Base-by-base conservation (phyloP, 78 protist genomes). In the Dictyostelium citrinum region DNA sequence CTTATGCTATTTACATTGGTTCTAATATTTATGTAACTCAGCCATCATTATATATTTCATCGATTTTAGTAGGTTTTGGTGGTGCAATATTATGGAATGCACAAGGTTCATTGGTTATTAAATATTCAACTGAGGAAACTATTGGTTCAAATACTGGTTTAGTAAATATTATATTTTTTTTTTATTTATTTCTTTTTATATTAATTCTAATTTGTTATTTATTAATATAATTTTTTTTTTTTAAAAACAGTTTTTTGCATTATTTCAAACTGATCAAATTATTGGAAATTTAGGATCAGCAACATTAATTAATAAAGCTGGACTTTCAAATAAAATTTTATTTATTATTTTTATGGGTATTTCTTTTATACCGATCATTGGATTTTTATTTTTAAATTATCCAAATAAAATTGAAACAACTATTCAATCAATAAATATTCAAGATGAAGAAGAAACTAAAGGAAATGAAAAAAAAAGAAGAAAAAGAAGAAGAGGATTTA, bases 81-180 rank as follows among this genome's bases (percentile, higher is more conserved):
- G 92, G 82, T 86, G 92, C 92, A n/a, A 35, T 86, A 61, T 60
- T 86, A 43, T 86, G 92, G 92, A 86, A 82, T 86, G 92, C 92
- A 12, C 77, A 86, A 77, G 84, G 92, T 29, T 80, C 92, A 20
- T 86, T 75, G 3, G 84, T 86, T 16, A 86, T 86, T 43, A n/a
- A 82, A 45, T 86, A 83, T 77, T 86, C 92, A 51, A 86, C 83
- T 8, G 84, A 60, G 31, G 24, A 12, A 3, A 86, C 92, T 6
- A n/a, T 86, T 14, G 84, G 84, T 31, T 43, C 79, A 17, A 82
- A 86, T 60, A 86, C 92, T 16, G 92, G 91, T 60, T 22, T 84
- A 2, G 90, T 84, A 72, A 27, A 72, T 71, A 11, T 9, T 5
- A 43, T 24, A 68, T 24, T 24, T 5, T 60, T 10, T 27, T 64